Base-by-base conservation (phyloP, 345 rosid genomes). In the Gossypium thurberi region DNA sequence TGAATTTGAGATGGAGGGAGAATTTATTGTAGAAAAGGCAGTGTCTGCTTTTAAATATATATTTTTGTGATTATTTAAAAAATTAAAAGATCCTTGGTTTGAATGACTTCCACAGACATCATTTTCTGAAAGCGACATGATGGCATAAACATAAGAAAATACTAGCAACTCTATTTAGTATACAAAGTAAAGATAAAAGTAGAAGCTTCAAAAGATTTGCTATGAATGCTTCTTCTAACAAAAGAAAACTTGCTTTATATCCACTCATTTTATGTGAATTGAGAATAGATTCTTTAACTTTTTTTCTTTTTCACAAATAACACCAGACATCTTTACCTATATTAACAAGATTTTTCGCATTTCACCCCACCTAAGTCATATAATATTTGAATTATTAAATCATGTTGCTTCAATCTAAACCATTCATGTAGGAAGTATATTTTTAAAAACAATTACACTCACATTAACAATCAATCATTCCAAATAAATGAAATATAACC, bases 261-360 rank as follows among this genome's bases (percentile, higher is more conserved):
- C 63, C 73, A 37, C 13, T 53, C 73, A 55, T 70, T 11, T 70
- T 2, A 70, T 6, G 33, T 37, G 61, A 55, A 55, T 40, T 53
- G 13, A 51, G 67, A 65, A 71, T 71, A 56, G 21, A 56, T 56
- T 72, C 65, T 46, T 37, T 1, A 40, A 15, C 42, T 1, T 15
- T 17, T 18, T 53, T 63, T 33, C 3, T 43, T 1, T 63, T 64
- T 58, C 17, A 18, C 50, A 48, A 63, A 71, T 23, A 53, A 42
- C 26, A 18, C 60, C 69, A 15, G 3, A 64, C 53, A n/a, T 40
- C 50, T 62, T 62, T 37, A 37, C 46, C 62, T 62, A 37, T 15
- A 62, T 33, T 28, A 28, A 15, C 0, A 33, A 61, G 65, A 33
- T 61, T 33, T 61, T 58, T 62, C 13, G 26, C 17, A 7, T 23